phyloP scores from a whole-genome alignment of 352 stramenopile genomes.

The Phytophthora kernoviae region DNA sequence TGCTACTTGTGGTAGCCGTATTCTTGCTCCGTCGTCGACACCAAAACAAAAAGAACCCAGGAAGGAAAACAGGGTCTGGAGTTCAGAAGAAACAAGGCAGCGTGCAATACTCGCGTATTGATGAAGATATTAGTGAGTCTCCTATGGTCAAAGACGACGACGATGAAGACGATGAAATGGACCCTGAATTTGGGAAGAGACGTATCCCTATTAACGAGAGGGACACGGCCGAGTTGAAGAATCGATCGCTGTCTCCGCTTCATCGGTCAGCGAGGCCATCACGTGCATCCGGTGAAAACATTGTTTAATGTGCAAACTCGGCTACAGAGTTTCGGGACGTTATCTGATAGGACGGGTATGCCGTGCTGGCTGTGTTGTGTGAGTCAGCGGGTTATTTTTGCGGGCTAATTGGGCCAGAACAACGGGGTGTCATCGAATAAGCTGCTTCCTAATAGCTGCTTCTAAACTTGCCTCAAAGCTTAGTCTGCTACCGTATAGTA shows the following conservation, averaged over 20 bases:
- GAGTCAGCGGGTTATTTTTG: too few relatives aligned
- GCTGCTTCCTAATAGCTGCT: too few relatives aligned
- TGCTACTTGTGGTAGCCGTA: constrained; percentile 19
- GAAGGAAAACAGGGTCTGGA: constrained; percentile 13
- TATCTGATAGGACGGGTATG: too few relatives aligned
- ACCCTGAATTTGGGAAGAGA: constrained; percentile 23
- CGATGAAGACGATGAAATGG: constrained; percentile 19
- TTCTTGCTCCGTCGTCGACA: constrained; percentile 17
- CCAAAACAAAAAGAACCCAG: constrained; percentile 13
- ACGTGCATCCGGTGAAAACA: constrained; percentile 16
- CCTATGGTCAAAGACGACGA: constrained; percentile 5
- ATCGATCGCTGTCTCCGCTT: constrained; percentile 7
- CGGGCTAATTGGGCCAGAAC: too few relatives aligned
- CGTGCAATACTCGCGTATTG: constrained; percentile 35
- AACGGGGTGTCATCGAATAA: too few relatives aligned
- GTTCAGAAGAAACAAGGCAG: constrained; percentile 19
- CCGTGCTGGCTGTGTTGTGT: too few relatives aligned
- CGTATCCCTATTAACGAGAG: not conserved
- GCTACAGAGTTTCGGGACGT: too few relatives aligned
- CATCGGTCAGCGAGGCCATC: constrained; percentile 13
- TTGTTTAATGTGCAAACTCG: constrained; percentile 6
- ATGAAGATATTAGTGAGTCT: constrained; percentile 15
- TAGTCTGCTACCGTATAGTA: not conserved
- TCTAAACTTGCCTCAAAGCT: too few relatives aligned
- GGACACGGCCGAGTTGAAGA: constrained; percentile 9